Percentiles rank a stretch among this genome's conserved stretches.
Conservation (phyloP, 345 rosid genomes). For the Lepidium africanum region DNA sequence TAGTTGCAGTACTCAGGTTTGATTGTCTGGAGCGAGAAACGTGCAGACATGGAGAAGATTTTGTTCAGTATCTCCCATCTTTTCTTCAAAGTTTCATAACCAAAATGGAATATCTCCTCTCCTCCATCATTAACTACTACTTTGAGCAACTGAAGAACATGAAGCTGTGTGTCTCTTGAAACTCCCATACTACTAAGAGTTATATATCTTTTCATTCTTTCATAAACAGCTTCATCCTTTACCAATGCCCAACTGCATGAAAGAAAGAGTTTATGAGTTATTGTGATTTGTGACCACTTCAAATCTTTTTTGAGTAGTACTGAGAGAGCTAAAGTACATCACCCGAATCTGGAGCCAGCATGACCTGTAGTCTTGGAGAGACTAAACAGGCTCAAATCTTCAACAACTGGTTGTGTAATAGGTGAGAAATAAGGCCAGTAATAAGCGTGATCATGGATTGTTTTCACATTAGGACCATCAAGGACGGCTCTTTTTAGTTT, state of each 20-base stretch:
- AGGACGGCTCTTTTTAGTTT: conserved; percentile 42
- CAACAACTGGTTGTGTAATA: conserved; percentile 44
- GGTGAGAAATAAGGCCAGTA: conserved; percentile 75
- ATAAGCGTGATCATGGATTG: conserved; percentile 56
- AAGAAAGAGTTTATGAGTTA: neutral
- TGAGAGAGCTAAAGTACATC: neutral
- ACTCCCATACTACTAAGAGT: conserved; percentile 37
- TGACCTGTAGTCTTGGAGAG: conserved; percentile 77
- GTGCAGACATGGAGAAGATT: conserved; percentile 27
- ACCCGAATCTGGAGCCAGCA: conserved; percentile 60
- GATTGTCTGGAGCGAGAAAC: conserved; percentile 45
- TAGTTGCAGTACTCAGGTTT: conserved; percentile 38
- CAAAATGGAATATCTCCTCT: conserved; percentile 38
- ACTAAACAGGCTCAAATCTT: conserved; percentile 48
- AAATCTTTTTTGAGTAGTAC: neutral
- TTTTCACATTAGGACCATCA: conserved; percentile 41
- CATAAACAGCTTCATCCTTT: conserved; percentile 45
- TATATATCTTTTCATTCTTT: conserved; percentile 29
- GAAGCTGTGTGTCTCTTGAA: conserved; percentile 52
- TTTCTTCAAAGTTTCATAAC: conserved; percentile 37
- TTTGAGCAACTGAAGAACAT: conserved; percentile 44
- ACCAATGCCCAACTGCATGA: conserved; percentile 53
- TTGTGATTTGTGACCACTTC: neutral
- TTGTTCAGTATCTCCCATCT: conserved; percentile 10
- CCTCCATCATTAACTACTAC: conserved; percentile 31